These are phyloP conservation scores for Colletotrichum karsti DNA, from an alignment of 2,329 filamentous ascomycete species.

Conservation along the genomic window DNA sequence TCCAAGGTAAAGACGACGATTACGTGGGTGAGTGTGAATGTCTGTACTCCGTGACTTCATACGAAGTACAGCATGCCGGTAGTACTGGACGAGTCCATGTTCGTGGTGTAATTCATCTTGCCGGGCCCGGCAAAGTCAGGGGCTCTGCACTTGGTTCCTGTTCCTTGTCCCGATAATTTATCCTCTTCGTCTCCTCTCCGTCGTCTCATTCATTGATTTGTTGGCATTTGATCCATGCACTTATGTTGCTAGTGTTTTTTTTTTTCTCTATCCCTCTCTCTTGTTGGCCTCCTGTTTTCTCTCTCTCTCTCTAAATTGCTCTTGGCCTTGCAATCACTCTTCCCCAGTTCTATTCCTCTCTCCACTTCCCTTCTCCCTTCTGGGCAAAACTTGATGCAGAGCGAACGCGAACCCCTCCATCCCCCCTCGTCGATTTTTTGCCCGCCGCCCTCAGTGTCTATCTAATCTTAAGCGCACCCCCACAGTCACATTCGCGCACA, in stretches of 20 bases:
- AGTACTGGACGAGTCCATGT: too few species aligned
- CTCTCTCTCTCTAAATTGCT: too few species aligned
- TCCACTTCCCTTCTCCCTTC: not conserved
- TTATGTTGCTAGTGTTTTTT: not conserved
- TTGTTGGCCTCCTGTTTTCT: constrained; percentile 6
- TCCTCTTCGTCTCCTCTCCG: not conserved
- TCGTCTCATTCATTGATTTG: not conserved
- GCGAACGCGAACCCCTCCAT: constrained; percentile 21
- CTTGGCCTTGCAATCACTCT: too few species aligned
- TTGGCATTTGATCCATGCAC: not conserved
- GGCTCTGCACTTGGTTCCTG: not conserved
- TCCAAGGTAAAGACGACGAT: not conserved
- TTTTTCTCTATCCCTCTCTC: too few species aligned
- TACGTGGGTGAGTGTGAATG: too few species aligned
- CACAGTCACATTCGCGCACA: constrained; percentile 23
- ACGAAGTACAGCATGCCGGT: too few species aligned
- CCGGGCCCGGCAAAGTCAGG: not conserved
- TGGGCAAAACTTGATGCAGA: not conserved
- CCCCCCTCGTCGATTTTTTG: constrained; percentile 3
- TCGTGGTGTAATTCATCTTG: not conserved
- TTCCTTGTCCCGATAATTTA: not conserved
- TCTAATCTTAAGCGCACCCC: constrained; percentile 25
- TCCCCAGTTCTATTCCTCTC: too few species aligned
- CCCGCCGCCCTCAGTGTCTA: constrained; percentile 6
- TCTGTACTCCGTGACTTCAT: too few species aligned